These are phyloP conservation scores for Colletotrichum plurivorum DNA, from an alignment of 2,329 filamentous ascomycete species.

Conservation along the genomic window DNA sequence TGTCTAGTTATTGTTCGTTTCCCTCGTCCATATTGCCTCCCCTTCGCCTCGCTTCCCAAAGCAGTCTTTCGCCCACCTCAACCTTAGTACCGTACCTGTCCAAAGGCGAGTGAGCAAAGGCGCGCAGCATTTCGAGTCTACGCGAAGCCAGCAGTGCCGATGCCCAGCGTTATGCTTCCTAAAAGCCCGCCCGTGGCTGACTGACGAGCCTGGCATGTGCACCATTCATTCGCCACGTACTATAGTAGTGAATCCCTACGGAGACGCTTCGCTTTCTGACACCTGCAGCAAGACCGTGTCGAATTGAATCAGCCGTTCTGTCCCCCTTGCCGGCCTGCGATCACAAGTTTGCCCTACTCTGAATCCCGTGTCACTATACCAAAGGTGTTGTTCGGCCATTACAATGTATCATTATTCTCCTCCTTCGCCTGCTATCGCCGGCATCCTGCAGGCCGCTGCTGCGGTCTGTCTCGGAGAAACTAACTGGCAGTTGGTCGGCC, in stretches of 20 bases:
- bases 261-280: constrained; percentile 26
- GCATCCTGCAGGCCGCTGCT: constrained; percentile 19
- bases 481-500: too few species aligned
- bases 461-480: background rate
- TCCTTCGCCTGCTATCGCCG: background rate
- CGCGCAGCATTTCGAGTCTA: too few species aligned
- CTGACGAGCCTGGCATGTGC: constrained; percentile 5
- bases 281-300: constrained; percentile 25
- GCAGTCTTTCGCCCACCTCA: too few species aligned
- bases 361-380: constrained; percentile 10
- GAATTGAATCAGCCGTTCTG: constrained; percentile 3
- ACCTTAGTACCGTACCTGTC: too few species aligned
- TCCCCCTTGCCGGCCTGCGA: background rate
- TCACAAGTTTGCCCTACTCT: constrained; percentile 23
- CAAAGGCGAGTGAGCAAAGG: too few species aligned
- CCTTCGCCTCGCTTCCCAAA: too few species aligned
- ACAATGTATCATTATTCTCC: constrained; percentile 12
- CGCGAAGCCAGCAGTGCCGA: too few species aligned
- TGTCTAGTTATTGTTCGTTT: background rate
- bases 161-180: too few species aligned
- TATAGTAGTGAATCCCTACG: too few species aligned
- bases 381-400: background rate
- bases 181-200: background rate
- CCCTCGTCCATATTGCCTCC: background rate
- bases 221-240: constrained; percentile 15